A percentile compares a stretch with the other conserved stretches of the same genome.
phyloP scores from a whole-genome alignment of 345 rosid species.

The Salix suchowensis region DNA sequence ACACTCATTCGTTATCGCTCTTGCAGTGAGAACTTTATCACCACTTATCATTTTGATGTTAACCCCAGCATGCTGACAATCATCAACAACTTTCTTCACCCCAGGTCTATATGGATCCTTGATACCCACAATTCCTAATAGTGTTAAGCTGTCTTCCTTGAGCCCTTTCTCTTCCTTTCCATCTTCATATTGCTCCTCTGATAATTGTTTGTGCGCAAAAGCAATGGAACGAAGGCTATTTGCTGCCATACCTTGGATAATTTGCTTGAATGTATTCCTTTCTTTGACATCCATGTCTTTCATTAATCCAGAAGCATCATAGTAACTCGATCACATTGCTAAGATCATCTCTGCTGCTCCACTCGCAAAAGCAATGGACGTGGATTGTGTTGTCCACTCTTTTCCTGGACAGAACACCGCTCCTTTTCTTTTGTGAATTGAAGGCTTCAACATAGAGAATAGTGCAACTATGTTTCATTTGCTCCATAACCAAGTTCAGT shows the following conservation, averaged over 20 bases:
- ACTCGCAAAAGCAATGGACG: slow-evolving; percentile 52
- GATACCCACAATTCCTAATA: slow-evolving; percentile 67
- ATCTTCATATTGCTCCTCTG: slow-evolving; percentile 21
- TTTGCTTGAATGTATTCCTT: slow-evolving; percentile 33
- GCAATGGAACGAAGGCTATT: slow-evolving; percentile 69
- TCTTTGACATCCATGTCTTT: slow-evolving; percentile 29
- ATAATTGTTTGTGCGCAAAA: slow-evolving; percentile 45
- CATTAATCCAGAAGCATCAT: slow-evolving; percentile 41
- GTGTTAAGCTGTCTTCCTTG: slow-evolving; percentile 38
- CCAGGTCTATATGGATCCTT: slow-evolving; percentile 72
- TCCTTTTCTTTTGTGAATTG: slow-evolving; percentile 62
- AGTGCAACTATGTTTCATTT: slow-evolving; percentile 32
- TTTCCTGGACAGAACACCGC: slow-evolving; percentile 50
- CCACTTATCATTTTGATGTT: too few species aligned
- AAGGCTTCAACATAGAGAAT: slow-evolving; percentile 61
- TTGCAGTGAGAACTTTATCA: slow-evolving; percentile 46
- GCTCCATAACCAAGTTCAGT: slow-evolving; percentile 47
- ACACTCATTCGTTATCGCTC: slow-evolving; percentile 72
- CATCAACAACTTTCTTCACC: slow-evolving; percentile 54
- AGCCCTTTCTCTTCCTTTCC: slow-evolving; percentile 21
- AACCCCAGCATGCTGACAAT: neutral
- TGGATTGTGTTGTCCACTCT: slow-evolving; percentile 31
- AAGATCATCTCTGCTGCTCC: slow-evolving; percentile 79
- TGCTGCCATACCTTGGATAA: slow-evolving; percentile 64
- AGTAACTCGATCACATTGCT: slow-evolving; percentile 56